Base-by-base conservation (phyloP, 345 rosid species). In the Lepidium aucheri region DNA sequence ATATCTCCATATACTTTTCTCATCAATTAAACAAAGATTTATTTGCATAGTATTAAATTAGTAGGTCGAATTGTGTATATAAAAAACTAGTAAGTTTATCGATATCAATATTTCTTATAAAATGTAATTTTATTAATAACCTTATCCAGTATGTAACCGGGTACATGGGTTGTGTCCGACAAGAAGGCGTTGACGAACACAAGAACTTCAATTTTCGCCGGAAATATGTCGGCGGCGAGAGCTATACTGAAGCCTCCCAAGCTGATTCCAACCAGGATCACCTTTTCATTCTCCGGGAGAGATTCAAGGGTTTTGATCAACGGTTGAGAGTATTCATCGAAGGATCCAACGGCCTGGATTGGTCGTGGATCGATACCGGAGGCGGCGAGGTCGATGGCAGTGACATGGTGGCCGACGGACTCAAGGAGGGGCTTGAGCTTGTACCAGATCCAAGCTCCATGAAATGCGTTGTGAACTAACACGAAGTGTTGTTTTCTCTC, bases 401-500 rank as follows among this genome's bases (percentile, higher is more conserved):
- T 75, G 40, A 75, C 78, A 1, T 68, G 67, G 63, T 75, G 72
- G 38, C 78, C 75, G 61, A 59, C 68, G 18, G 72, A 64, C 26
- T 69, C 72, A 28, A 69, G 78, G 44, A 75, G 69, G 0, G 78
- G 78, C 28, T 69, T 75, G 70, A 75, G 59, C 68, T 75, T 69
- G 78, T 24, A 75, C 75, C 78, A 75, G 46, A 75, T 69, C 72
- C 78, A 75, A 1, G 75, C 53, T 63, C 78, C 78, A 22, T 75
- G 78, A 14, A 9, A 75, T 13, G 78, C 78, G 43, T 75, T 75
- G 67, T 75, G 78, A 51, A 75, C 78, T 58, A 75, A 33, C 55
- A 69, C 63, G 47, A 75, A 63, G 58, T 75, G 78, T 0, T 64
- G 75, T 51, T 69, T 63, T 14, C 15, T 41, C 15, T 41, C 58